Base-by-base conservation (phyloP, 2,329 filamentous ascomycete genomes). In the Pseudogymnoascus sp. region DNA sequence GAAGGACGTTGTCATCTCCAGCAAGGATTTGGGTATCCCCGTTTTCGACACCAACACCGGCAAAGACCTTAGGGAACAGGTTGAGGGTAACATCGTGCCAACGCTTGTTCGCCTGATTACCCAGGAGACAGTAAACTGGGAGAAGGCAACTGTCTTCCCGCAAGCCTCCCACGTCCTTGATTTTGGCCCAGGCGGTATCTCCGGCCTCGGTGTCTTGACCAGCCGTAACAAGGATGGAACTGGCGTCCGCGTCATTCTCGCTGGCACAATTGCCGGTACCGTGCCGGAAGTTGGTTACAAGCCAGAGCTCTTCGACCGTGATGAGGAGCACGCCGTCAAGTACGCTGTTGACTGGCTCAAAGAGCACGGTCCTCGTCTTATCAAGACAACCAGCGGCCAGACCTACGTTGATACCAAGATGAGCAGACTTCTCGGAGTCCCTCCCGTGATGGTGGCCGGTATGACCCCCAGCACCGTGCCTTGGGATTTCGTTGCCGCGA, bases 181-280 rank as follows among this genome's bases (percentile, higher is more conserved):
- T 78, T 97, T 99, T 71, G 95, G 96, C 57, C 95, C 95, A 21
- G 95, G 95, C 72, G 96, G 95, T 67, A 95, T 97, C 68, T 99
- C 95, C 23, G 96, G 96, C 68, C 87, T 99, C 21, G 96, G 95
- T 73, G 90, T 96, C 54, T 81, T 99, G 67, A 99, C 95, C 64
- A 97, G 96, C 82, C 91, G 95, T 71, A 99, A 97, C 83, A 99
- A 99, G 81, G 96, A 99, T 76, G 95, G 95, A 67, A 97, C 92
- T 64, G 95, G 95, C 71, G 95, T 99, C 37, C 91, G 93, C 66
- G 93, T 99, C 68, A 96, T 99, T 68, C 83, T 99, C 64, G 95
- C 92, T 47, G 95, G 96, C 67, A 85, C 91, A n/a, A 89, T 99
- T 71, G 90, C 93, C 71, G 93, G 93, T 61, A 92, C 92, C 18